Evolutionary conservation across 352 stramenopile species (phyloP).

Genomic region (Globisporangium cylindrosporum): DNA sequence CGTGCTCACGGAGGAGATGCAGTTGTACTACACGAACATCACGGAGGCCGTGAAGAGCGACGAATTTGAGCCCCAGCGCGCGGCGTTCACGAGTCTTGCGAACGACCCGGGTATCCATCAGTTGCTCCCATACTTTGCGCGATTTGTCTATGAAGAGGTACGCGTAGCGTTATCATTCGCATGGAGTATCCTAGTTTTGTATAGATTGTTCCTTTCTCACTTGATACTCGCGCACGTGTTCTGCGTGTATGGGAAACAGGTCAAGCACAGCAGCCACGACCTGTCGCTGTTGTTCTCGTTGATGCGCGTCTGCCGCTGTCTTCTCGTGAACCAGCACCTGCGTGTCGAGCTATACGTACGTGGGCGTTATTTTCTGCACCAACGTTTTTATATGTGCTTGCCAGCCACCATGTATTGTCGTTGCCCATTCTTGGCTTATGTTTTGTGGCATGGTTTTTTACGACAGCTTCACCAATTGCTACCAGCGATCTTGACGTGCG

Average conservation of each 20-base stretch:
- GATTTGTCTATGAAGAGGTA: slow-evolving; percentile 86
- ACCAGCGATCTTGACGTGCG: slow-evolving; percentile 90
- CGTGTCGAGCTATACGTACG: slow-evolving; percentile 92
- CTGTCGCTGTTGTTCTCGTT: slow-evolving; percentile 78
- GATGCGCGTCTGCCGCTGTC: slow-evolving; percentile 85
- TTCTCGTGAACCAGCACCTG: slow-evolving; percentile 90
- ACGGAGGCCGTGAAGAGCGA: slow-evolving; percentile 78
- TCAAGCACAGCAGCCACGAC: slow-evolving; percentile 83
- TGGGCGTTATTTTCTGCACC: neutral
- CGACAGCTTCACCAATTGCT: slow-evolving; percentile 91
- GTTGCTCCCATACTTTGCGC: slow-evolving; percentile 86
- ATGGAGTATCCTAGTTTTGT: neutral
- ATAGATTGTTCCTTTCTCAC: neutral
- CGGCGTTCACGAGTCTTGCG: slow-evolving; percentile 73
- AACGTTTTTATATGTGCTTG: neutral
- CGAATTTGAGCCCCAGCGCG: slow-evolving; percentile 69
- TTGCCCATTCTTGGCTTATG: neutral
- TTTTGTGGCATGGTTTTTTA: neutral
- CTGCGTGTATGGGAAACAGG: slow-evolving; percentile 15
- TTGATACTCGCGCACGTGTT: neutral
- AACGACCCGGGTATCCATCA: slow-evolving; percentile 88
- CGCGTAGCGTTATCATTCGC: neutral
- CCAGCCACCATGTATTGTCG: neutral
- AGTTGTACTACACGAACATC: slow-evolving; percentile 88
- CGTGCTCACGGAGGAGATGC: slow-evolving; percentile 88